phyloP scores from a whole-genome alignment of 148 eudicot genomes.

The Rhododendron molle region DNA sequence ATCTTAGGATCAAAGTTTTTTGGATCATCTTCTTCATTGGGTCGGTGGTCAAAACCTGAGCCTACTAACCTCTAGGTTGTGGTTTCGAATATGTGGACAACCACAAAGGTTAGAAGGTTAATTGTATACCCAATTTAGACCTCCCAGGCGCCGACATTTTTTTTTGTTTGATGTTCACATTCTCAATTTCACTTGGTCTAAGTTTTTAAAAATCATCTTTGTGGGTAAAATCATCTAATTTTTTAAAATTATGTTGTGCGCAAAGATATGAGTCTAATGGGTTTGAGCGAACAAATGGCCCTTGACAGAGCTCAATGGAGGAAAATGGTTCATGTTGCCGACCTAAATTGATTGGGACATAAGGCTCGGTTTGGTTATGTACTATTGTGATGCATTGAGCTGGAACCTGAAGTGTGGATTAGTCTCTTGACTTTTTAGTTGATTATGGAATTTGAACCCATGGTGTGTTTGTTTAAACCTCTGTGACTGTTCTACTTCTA shows the following conservation, averaged over 20 bases:
- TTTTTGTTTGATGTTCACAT: background rate
- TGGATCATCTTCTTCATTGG: background rate
- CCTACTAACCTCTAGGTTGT: background rate
- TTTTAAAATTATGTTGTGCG: no score
- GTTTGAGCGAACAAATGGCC: no score
- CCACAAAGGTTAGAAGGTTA: background rate
- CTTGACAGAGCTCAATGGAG: no score
- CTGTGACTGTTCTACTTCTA: background rate
- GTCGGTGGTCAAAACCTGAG: background rate
- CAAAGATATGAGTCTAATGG: no score
- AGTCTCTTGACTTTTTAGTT: background rate
- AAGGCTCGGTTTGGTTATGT: no score
- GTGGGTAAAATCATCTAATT: no score
- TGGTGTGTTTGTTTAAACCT: no score
- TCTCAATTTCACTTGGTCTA: background rate
- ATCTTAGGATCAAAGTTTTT: background rate
- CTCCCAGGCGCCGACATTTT: background rate
- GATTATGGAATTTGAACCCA: background rate
- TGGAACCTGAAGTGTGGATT: background rate
- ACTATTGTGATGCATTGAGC: no score
- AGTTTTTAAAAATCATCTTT: background rate
- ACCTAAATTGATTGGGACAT: no score
- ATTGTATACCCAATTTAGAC: background rate
- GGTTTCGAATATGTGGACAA: background rate
- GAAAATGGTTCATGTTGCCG: no score